Conservation (phyloP, 2,329 filamentous ascomycete genomes). For the Cryphonectria naterciae region DNA sequence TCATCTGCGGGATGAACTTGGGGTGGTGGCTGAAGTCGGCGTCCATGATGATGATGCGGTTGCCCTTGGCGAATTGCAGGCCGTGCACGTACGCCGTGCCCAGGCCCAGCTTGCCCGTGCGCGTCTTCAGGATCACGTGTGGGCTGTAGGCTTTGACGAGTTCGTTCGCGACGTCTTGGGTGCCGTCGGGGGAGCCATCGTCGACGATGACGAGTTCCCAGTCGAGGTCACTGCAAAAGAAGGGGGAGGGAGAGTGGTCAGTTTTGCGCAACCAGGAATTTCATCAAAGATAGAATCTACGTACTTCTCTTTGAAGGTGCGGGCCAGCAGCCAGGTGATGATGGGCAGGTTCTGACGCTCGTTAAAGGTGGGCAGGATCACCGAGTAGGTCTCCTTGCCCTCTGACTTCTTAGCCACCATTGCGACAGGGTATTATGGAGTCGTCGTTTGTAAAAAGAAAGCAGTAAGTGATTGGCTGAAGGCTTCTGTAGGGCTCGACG, state of each 20-base stretch:
- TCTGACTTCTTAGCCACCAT: conserved; percentile 53
- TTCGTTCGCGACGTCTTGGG: conserved; percentile 86
- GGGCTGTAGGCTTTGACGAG: conserved; percentile 83
- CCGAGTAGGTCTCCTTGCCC: conserved; percentile 80
- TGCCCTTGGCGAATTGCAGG: conserved; percentile 85
- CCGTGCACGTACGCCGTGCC: conserved; percentile 97
- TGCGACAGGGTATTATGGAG: conserved; percentile 29
- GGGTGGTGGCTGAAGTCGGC: conserved; percentile 99
- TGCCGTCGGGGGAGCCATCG: conserved; percentile 96
- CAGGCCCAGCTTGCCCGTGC: conserved; percentile 93
- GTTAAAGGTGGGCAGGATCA: conserved; percentile 98
- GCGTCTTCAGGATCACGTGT: conserved; percentile 82
- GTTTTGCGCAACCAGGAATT: background rate
- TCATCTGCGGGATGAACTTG: conserved; percentile 97
- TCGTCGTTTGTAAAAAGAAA: background rate
- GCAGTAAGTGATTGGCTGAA: conserved; percentile 22
- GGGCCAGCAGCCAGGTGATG: conserved; percentile 90
- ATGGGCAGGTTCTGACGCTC: conserved; percentile 97
- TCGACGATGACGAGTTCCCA: conserved; percentile 99
- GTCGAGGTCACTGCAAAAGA: conserved; percentile 72
- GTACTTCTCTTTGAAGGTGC: conserved; percentile 87
- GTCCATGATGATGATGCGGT: conserved; percentile 99
- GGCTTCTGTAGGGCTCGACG: background rate
- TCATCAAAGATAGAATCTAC: conserved; percentile 34
- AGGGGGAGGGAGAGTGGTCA: background rate